Percentiles rank a stretch among this genome's conserved stretches.
Evolutionary conservation across 257 asterid species (phyloP).

Genomic region (Solanum appendiculatum): DNA sequence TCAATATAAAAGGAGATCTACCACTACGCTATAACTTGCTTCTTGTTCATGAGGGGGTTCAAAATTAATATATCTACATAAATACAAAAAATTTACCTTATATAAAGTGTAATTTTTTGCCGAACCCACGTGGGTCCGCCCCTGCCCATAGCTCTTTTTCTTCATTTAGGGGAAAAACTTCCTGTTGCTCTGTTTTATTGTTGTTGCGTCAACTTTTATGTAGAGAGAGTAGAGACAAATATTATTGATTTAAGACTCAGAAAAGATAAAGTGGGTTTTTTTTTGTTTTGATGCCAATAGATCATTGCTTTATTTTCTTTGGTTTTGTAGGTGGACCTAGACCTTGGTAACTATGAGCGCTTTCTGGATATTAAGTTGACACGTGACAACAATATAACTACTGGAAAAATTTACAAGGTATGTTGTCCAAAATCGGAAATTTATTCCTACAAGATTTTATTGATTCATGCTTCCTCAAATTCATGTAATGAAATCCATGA

Average conservation of each 20-base stretch:
- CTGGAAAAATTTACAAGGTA: constrained; percentile 93
- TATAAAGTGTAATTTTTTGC: no score
- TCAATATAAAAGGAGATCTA: no score
- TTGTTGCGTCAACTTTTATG: not conserved
- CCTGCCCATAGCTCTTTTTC: not conserved
- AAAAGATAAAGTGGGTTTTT: not conserved
- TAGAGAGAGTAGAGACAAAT: not conserved
- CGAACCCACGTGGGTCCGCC: no score
- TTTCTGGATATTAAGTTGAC: constrained; percentile 76
- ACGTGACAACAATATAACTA: constrained; percentile 79
- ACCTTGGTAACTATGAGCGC: constrained; percentile 96
- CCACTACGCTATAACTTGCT: no score
- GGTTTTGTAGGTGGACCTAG: constrained; percentile 82
- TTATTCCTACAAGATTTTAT: not conserved
- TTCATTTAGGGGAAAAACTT: not conserved
- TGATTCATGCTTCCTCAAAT: not conserved
- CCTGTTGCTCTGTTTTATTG: not conserved
- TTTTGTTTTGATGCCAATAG: not conserved
- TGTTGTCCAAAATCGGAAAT: not conserved
- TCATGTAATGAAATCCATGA: not conserved
- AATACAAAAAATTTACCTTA: no score
- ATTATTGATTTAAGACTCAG: not conserved
- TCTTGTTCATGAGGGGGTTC: no score
- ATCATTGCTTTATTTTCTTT: not conserved
- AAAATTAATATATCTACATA: no score